Base-by-base conservation (phyloP, 257 asterid species). In the Forsythia viridissima region DNA sequence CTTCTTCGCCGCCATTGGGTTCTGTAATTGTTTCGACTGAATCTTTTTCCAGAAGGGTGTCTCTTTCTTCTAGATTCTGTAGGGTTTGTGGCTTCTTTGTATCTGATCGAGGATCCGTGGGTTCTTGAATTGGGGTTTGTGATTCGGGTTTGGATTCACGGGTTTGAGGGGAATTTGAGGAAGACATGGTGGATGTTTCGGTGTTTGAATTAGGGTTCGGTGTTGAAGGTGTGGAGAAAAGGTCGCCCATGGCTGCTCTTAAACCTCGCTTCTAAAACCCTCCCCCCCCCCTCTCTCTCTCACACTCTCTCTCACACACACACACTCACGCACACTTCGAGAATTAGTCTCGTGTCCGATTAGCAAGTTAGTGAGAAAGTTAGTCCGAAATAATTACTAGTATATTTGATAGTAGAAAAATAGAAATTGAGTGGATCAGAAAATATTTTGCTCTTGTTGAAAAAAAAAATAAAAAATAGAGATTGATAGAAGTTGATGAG, bases 171-270 rank as follows among this genome's bases (percentile, higher is more conserved):
- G 87, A 61, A 59, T 74, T 40, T 70, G 91, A 80, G 43, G 89
- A 71, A 80, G 90, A 71, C 95, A 88, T 90, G 79, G 89, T 11
- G 77, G 83, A 2, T 13, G 7, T 37, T 42, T 66, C 24, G 72
- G 80, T 42, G 42, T 77, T 34, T 73, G 85, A 67, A 76, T 24
- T 84, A 77, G 86, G 80, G 82, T 78, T 80, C 70, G 87, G 70
- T 24, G 71, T 40, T 8, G 87, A 79, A 41, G 74, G 86, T 16
- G 76, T 80, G 51, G 85, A 79, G 44, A 48, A 71, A 6, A 79
- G 18, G 81, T 72, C 88, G 82, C 81, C 95, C 87, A 84, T 87
- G 86, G 83, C 84, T 76, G 80, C 85, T 77, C 67, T 68, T 83
- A 88, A 91, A 86, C 88, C 88, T 61, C 36, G 2, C 69, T 9